A percentile compares a stretch with the other conserved stretches of the same genome.
These are phyloP conservation scores for Linnemannia schmuckeri DNA, from an alignment of 192 early-diverging fungal genomes.

Conservation along the genomic window DNA sequence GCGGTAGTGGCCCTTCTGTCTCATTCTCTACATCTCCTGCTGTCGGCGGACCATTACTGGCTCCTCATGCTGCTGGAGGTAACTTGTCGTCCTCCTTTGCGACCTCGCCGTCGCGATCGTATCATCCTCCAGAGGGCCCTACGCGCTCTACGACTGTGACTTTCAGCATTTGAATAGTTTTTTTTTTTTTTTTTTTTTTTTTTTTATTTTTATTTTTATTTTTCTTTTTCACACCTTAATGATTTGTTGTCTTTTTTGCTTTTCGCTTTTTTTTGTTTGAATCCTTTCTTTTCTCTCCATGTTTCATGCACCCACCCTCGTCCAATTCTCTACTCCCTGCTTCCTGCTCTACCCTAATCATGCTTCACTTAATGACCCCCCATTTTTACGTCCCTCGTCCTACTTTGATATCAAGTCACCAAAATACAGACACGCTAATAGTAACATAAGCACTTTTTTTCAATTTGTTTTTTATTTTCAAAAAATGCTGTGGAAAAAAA, in stretches of 20 bases:
- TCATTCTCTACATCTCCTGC: background rate
- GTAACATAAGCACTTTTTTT: background rate
- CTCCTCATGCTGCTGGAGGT: background rate
- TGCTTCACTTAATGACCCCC: too few species aligned
- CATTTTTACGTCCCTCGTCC: too few species aligned
- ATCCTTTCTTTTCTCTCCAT: background rate
- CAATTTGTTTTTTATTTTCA: background rate
- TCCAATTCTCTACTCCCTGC: background rate
- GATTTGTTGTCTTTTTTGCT: background rate
- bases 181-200: background rate
- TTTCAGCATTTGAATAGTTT: slow-evolving; percentile 5
- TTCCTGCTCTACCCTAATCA: background rate
- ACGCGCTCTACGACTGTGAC: slow-evolving; percentile 18
- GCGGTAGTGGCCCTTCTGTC: background rate
- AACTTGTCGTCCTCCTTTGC: background rate
- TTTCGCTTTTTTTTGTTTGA: background rate
- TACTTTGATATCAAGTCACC: too few species aligned
- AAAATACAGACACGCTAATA: background rate
- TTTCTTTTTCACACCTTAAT: slow-evolving; percentile 1
- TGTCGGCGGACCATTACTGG: background rate
- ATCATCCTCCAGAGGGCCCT: background rate
- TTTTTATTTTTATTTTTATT: background rate
- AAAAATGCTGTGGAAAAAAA: background rate
- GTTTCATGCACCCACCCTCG: background rate
- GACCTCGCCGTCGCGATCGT: background rate